phyloP scores from a whole-genome alignment of 2,329 filamentous ascomycete genomes.

The Coniella lustricola region DNA sequence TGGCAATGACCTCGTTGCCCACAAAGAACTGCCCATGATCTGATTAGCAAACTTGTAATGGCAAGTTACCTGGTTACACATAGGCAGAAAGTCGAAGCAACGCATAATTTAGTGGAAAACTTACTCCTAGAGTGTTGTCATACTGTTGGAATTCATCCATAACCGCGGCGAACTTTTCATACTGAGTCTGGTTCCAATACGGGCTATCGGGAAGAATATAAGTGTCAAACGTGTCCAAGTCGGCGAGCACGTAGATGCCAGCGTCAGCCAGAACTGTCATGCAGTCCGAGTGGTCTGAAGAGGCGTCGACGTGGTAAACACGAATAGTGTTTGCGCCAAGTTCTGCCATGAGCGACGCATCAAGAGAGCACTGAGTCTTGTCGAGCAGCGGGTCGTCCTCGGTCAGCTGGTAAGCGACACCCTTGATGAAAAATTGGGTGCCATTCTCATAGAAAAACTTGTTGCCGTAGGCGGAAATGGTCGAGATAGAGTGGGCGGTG shows the following conservation, averaged over 20 bases:
- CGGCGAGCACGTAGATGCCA: constrained; percentile 78
- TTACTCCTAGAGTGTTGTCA: constrained; percentile 64
- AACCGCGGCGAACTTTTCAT: constrained; percentile 59
- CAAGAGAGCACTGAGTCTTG: constrained; percentile 66
- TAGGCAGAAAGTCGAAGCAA: background rate
- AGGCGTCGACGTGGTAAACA: constrained; percentile 77
- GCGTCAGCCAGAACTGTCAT: constrained; percentile 74
- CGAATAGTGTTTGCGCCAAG: constrained; percentile 79
- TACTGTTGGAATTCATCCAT: constrained; percentile 72
- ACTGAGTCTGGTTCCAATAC: constrained; percentile 67
- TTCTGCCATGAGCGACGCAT: constrained; percentile 70
- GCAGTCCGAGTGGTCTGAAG: constrained; percentile 65
- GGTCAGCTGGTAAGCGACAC: constrained; percentile 62
- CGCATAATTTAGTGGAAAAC: background rate
- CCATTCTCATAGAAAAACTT: constrained; percentile 75
- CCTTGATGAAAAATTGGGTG: constrained; percentile 41
- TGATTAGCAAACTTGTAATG: background rate
- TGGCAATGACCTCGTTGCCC: constrained; percentile 79
- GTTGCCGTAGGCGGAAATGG: constrained; percentile 56
- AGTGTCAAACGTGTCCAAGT: constrained; percentile 69
- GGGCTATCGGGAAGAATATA: constrained; percentile 56
- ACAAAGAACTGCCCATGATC: constrained; percentile 56
- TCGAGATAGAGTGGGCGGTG: constrained; percentile 35
- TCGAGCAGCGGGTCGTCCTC: constrained; percentile 68
- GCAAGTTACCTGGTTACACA: background rate